Base-by-base conservation (phyloP, 106 monocot genomes). In the Alisma plantagoaquatica region DNA sequence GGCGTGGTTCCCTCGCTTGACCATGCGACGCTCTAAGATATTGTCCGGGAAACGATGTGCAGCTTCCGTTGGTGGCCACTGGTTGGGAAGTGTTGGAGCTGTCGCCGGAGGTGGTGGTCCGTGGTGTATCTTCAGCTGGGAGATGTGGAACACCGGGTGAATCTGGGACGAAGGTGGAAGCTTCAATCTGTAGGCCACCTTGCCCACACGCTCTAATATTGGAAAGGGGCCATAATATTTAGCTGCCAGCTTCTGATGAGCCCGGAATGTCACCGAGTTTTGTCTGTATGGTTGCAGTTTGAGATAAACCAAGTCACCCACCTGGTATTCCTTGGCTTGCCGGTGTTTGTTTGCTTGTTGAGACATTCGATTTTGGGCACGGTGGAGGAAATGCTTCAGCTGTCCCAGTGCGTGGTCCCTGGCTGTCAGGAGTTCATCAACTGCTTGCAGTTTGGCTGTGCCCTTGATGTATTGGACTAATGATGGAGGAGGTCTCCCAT, bases 281-380 rank as follows among this genome's bases (percentile, higher is more conserved):
- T 62, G 63, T 10, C 19, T 22, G 14, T 70, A 63, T 23, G 53
- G 63, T 1, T 70, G 54, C 1, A 70, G 21, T n/a, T 49, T 56
- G 1, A 70, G 45, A 20, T 31, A 63, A 0, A 70, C 70, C 25
- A 3, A 63, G 15, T 43, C 16, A 0, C 54, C 31, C 0, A 63
- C 31, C 0, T 32, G 4, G 18, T 55, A 70, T 4, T 32, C 10
- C 4, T 16, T 9, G 2, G 54, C 62, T 1, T 9, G n/a, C 5
- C 63, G 16, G 10, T 55, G 29, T 11, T 2, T 15, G 16, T 63
- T 29, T 0, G 53, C 18, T 1, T 38, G 31, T 23, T 46, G 16
- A 3, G 54, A 54, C 44, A 54, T 54, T 4, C 29, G 29, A 5
- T 54, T 51, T 0, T 50, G 19, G 18, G 47, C 41, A 2, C 19